A percentile compares a stretch with the other conserved stretches of the same genome.
phyloP scores from a whole-genome alignment of 2,329 filamentous ascomycete species.

The Pestalotiopsis fici region DNA sequence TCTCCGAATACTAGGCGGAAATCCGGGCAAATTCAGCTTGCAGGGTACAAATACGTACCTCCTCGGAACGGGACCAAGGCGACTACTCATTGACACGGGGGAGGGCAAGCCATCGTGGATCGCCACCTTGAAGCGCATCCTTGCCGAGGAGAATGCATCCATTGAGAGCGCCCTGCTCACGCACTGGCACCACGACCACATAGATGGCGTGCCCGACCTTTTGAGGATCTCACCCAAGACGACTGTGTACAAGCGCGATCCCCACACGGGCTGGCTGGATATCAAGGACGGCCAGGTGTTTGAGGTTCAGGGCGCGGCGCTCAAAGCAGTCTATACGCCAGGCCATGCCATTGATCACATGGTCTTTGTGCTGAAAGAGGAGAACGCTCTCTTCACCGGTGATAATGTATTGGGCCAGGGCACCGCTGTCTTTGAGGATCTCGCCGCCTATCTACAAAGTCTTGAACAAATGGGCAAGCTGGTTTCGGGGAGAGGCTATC shows the following conservation, averaged over 20 bases:
- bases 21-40: constrained; percentile 79
- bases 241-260: constrained; percentile 67
- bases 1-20: constrained; percentile 84
- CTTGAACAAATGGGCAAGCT: constrained; percentile 68
- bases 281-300: constrained; percentile 59
- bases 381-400: constrained; percentile 83
- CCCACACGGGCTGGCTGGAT: constrained; percentile 49
- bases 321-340: constrained; percentile 43
- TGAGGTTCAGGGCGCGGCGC: constrained; percentile 43
- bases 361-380: constrained; percentile 73
- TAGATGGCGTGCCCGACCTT: constrained; percentile 73
- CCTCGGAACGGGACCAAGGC: constrained; percentile 70
- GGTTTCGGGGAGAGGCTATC: constrained; percentile 74
- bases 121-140: constrained; percentile 60
- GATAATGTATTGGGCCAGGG: constrained; percentile 89
- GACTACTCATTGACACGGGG: constrained; percentile 88
- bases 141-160: constrained; percentile 67
- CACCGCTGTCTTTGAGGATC: constrained; percentile 81
- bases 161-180: constrained; percentile 76
- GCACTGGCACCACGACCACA: constrained; percentile 92
- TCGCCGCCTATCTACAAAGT: constrained; percentile 67
- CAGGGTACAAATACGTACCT: constrained; percentile 95
- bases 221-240: constrained; percentile 62
- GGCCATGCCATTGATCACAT: constrained; percentile 85
- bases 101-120: constrained; percentile 79